A percentile compares a stretch with the other conserved stretches of the same genome.
Conservation (phyloP, 192 early-diverging fungal species). For the Mortierella hygrophila region DNA sequence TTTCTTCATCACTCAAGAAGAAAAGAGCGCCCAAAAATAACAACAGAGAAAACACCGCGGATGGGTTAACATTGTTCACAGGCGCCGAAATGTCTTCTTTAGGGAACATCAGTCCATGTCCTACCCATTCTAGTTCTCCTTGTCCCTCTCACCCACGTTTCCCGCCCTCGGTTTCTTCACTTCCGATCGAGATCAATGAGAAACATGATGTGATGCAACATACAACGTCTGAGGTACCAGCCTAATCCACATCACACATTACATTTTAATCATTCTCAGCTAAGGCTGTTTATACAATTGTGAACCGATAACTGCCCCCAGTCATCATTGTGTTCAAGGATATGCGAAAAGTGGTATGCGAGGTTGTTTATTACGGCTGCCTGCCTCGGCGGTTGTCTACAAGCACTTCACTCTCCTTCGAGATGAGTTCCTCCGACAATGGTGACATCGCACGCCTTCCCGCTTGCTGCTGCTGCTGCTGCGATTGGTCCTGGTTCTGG, state of each 20-base stretch:
- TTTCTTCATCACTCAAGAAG: too few species aligned
- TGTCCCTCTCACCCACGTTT: not conserved
- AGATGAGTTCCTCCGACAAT: not conserved
- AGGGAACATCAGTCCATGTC: not conserved
- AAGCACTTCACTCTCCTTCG: constrained; percentile 16
- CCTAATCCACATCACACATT: not conserved
- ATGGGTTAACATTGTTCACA: not conserved
- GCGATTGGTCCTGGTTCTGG: not conserved
- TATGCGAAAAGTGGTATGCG: not conserved
- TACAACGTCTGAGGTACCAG: not conserved
- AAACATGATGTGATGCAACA: not conserved
- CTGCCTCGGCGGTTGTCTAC: constrained; percentile 15
- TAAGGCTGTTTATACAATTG: too few species aligned
- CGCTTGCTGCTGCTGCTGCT: not conserved
- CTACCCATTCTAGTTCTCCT: not conserved
- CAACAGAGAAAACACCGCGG: too few species aligned
- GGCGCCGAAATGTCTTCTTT: constrained; percentile 7
- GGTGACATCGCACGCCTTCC: not conserved
- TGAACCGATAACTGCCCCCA: too few species aligned
- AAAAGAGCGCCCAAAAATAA: too few species aligned
- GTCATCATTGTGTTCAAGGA: too few species aligned
- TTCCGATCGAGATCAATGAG: not conserved
- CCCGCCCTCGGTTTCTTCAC: not conserved
- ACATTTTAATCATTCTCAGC: not conserved
- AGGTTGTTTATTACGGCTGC: not conserved